These are phyloP conservation scores for Gracilaria domingensis DNA, from an alignment of 23 red algal species.

Conservation along the genomic window DNA sequence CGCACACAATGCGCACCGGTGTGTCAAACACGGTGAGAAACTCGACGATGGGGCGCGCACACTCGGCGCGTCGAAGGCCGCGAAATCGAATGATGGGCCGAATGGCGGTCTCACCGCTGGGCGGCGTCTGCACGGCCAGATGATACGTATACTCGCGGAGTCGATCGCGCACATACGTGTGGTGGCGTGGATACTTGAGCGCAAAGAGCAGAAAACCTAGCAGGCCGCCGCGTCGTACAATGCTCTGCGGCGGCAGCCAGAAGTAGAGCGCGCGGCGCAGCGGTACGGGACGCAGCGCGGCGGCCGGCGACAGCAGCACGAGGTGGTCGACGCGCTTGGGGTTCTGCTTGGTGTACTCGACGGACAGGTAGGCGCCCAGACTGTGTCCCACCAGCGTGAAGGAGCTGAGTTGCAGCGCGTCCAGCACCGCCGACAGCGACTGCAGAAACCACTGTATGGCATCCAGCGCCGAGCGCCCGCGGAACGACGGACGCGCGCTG, in stretches of 20 bases:
- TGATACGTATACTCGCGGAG: constrained; percentile 87
- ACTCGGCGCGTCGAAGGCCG: constrained; percentile 38
- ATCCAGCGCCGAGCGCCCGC: constrained; percentile 47
- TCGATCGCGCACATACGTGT: constrained; percentile 57
- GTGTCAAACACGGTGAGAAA: constrained; percentile 45
- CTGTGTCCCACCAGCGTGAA: constrained; percentile 86
- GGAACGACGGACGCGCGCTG: constrained; percentile 70
- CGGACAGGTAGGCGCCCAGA: constrained; percentile 89
- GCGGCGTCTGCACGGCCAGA: constrained; percentile 70
- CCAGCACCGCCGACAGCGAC: constrained; percentile 4
- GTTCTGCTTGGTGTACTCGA: constrained; percentile 62
- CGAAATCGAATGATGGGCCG: constrained; percentile 67
- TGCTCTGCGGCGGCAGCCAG: constrained; percentile 77
- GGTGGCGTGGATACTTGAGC: constrained; percentile 72
- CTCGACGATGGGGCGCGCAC: constrained; percentile 51
- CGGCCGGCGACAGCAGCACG: constrained; percentile 92
- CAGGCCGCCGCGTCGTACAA: constrained; percentile 86
- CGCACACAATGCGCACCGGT: constrained; percentile 78
- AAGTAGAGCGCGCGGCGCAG: constrained; percentile 89
- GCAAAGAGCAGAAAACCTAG: constrained; percentile 85
- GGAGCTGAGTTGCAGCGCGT: constrained; percentile 14
- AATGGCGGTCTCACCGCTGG: constrained; percentile 82
- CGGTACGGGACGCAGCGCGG: constrained; percentile 55
- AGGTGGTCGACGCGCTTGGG: constrained; percentile 59
- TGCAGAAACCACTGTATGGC: constrained; percentile 55